Percentiles rank a stretch among this genome's conserved stretches.
phyloP scores from a whole-genome alignment of 331 rosid genomes.

The Malus hybrid region DNA sequence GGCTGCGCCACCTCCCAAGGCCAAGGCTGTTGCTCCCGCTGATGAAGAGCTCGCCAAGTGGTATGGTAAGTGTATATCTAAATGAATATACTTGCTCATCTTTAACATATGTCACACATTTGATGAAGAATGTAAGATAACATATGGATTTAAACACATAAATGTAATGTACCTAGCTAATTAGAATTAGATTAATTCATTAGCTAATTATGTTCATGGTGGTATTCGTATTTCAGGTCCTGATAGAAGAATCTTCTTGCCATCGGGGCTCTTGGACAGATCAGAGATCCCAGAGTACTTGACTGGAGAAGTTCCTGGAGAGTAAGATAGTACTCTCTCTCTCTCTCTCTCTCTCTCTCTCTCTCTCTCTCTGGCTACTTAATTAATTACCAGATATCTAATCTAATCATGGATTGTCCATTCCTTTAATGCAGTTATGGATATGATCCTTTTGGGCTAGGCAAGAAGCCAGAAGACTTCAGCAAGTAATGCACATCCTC shows the following conservation, averaged over 20 bases:
- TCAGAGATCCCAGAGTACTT: conserved; percentile 90
- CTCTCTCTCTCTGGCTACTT: not conserved
- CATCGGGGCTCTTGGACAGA: conserved; percentile 84
- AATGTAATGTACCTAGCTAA: not conserved
- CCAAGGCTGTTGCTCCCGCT: conserved; percentile 48
- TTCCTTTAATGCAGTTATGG: conserved; percentile 63
- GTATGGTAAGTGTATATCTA: conserved; percentile 65
- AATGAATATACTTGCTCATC: not conserved
- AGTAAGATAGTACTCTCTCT: conserved; percentile 34
- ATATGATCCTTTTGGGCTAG: conserved; percentile 89
- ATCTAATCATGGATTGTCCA: not conserved
- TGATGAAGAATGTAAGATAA: not conserved
- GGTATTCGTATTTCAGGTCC: conserved; percentile 50
- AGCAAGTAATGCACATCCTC: conserved; percentile 49
- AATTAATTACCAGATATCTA: not conserved
- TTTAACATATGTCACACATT: not conserved
- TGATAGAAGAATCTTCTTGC: conserved; percentile 88
- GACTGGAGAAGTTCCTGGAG: conserved; percentile 95
- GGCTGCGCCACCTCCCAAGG: conserved; percentile 46
- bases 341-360: not conserved
- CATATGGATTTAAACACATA: not conserved
- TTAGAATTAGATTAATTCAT: not conserved
- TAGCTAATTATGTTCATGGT: not conserved
- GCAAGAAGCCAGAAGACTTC: conserved; percentile 92
- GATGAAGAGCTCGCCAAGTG: conserved; percentile 96